A percentile compares a stretch with the other conserved stretches of the same genome.
Evolutionary conservation across 2,329 filamentous ascomycete genomes (phyloP).

Genomic region (Exophiala alcalophila): DNA sequence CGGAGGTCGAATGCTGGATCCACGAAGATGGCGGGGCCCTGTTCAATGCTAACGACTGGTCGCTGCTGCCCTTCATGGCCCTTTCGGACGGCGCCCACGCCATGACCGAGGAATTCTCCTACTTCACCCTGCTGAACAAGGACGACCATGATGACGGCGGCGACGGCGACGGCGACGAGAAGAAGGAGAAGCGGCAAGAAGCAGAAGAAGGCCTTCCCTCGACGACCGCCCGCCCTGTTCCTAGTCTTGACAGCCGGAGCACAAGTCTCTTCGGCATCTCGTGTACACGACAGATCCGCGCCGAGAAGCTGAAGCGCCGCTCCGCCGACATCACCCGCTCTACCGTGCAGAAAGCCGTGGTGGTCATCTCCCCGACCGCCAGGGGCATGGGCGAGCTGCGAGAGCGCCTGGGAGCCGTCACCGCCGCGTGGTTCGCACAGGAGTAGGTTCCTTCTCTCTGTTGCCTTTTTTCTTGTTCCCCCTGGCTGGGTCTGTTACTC

Average conservation of each 20-base stretch:
- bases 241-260: too few species aligned
- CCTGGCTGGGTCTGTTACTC: too few species aligned
- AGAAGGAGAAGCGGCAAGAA: too few species aligned
- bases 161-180: background rate
- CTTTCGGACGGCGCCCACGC: constrained; percentile 92
- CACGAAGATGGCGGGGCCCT: constrained; percentile 76
- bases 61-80: constrained; percentile 91
- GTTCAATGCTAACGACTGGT: constrained; percentile 81
- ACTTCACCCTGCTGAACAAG: constrained; percentile 78
- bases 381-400: constrained; percentile 87
- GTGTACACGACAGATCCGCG: constrained; percentile 87
- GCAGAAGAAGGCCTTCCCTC: too few species aligned
- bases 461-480: constrained; percentile 1
- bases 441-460: constrained; percentile 48
- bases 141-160: background rate
- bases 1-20: constrained; percentile 92
- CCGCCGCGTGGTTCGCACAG: constrained; percentile 94
- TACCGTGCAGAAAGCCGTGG: constrained; percentile 96
- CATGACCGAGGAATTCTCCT: constrained; percentile 95
- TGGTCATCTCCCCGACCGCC: constrained; percentile 88
- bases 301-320: constrained; percentile 70
- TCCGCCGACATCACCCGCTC: constrained; percentile 91
- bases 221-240: constrained; percentile 38
- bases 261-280: constrained; percentile 94
- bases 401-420: constrained; percentile 85